Evolutionary conservation across 345 rosid species (phyloP), one percentile per base, ranked within the genome.

Genomic region (Geranium rotundifolium): DNA sequence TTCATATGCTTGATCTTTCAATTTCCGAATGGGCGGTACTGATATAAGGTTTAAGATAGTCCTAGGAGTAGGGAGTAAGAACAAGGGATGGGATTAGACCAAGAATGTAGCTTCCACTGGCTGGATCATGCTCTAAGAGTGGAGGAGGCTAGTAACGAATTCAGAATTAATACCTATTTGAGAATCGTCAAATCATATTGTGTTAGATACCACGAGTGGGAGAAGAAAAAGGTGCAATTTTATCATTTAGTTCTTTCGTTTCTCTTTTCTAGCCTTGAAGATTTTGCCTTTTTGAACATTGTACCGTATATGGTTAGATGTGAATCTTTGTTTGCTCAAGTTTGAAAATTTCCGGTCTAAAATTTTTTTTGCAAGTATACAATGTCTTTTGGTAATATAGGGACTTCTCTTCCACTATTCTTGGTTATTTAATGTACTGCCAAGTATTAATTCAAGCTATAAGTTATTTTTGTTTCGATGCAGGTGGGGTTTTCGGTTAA

Each of bases 401-500:
- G 17, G 15, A 10, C 15, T 54, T 10, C 50, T 41, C 50, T 41
- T 12, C 50, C 9, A 12, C 50, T 54, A 2, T 16, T 17, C 61
- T 19, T 4, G 19, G 17, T 17, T 19, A 3, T 7, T 18, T 19
- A 7, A 19, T n/a, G 18, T 19, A 39, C 18, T 6, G 10, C 15
- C 1, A 9, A n/a, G 17, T 23, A 19, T 56, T 19, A 14, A n/a
- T 2, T 49, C 18, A 29, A 14, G 5, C 57, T 50, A 41, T 68
- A 17, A 56, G 20, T 62, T 46, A 9, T 27, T 20, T 63, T 57
- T 50, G 0, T 37, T 31, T 30, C 12, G 12, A 56, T 59, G 4
- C 68, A 92, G 98, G 98, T 87, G 67, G 80, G 83, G 1, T 92
- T 92, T 73, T 84, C 96, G 1, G 98, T 92, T 37, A 84, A 87